Conservation (phyloP, 2,329 filamentous ascomycete genomes). For the Clonostachys rosea region DNA sequence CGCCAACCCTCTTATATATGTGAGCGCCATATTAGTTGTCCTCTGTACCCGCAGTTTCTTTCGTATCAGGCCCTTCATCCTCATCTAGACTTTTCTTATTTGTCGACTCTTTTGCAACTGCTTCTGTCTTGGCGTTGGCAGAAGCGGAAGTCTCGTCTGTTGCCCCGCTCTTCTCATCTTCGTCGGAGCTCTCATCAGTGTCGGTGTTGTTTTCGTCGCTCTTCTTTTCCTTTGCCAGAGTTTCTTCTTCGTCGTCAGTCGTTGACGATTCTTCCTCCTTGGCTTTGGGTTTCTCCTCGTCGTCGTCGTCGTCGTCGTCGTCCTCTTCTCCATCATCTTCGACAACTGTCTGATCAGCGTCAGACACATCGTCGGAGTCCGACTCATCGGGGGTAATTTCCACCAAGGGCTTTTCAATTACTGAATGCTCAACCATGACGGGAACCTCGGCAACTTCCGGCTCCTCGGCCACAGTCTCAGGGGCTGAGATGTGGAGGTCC, state of each 20-base stretch:
- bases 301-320: conserved; percentile 9
- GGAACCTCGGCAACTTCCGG: conserved; percentile 31
- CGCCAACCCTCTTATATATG: too few species aligned
- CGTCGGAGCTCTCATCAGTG: not conserved
- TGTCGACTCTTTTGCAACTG: too few species aligned
- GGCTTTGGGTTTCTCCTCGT: not conserved
- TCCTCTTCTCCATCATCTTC: conserved; percentile 3
- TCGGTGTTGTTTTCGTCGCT: not conserved
- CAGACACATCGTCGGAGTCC: conserved; percentile 4
- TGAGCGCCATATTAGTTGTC: too few species aligned
- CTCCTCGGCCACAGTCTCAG: conserved; percentile 56
- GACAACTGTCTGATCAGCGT: conserved; percentile 16
- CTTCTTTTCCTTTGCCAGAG: not conserved
- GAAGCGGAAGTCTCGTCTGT: not conserved
- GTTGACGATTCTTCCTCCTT: conserved; percentile 7
- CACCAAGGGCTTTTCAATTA: too few species aligned
- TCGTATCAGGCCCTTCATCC: too few species aligned
- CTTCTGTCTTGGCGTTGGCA: not conserved
- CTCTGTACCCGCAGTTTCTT: too few species aligned
- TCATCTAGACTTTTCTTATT: too few species aligned
- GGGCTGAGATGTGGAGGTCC: conserved; percentile 38
- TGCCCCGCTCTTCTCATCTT: not conserved
- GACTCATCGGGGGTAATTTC: conserved; percentile 1
- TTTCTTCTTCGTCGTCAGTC: too few species aligned
- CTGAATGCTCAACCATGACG: conserved; percentile 30